Conservation (phyloP, 2,329 filamentous ascomycete species). For the Fusarium nurragi region DNA sequence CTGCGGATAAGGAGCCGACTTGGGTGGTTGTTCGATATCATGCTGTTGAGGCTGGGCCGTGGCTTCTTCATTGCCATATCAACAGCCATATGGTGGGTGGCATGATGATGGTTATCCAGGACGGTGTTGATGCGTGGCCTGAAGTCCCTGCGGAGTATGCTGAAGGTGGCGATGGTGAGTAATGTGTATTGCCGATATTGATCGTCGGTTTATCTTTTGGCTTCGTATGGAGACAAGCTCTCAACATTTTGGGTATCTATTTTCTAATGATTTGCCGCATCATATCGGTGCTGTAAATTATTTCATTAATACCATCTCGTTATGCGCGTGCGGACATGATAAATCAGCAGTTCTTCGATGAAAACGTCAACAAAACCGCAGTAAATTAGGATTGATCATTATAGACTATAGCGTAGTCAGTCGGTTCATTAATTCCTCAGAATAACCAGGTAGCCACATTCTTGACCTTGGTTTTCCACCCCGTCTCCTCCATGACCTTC, state of each 20-base stretch:
- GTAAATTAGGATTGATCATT: background rate
- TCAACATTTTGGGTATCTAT: background rate
- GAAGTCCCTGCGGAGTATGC: constrained; percentile 52
- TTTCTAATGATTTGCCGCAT: constrained; percentile 17
- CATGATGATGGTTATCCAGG: constrained; percentile 63
- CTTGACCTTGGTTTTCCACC: constrained; percentile 59
- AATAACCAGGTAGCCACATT: constrained; percentile 48
- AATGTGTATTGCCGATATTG: background rate
- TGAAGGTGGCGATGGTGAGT: constrained; percentile 23
- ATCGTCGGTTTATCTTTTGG: background rate
- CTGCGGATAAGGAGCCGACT: constrained; percentile 30
- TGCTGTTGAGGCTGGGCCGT: constrained; percentile 62
- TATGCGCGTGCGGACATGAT: no score
- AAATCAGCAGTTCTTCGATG: no score
- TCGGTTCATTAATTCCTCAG: constrained; percentile 20
- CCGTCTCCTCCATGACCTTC: constrained; percentile 41
- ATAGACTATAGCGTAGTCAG: background rate
- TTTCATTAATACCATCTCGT: no score
- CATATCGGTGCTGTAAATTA: no score
- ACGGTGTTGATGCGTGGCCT: constrained; percentile 58
- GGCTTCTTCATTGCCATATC: constrained; percentile 67
- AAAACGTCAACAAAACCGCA: background rate
- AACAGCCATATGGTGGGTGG: constrained; percentile 63
- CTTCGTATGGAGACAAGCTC: constrained; percentile 16
- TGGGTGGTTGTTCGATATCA: constrained; percentile 65